Evolutionary conservation across 345 rosid genomes (phyloP), one percentile per base, ranked within the genome.

Genomic region (Pistacia atlantica): DNA sequence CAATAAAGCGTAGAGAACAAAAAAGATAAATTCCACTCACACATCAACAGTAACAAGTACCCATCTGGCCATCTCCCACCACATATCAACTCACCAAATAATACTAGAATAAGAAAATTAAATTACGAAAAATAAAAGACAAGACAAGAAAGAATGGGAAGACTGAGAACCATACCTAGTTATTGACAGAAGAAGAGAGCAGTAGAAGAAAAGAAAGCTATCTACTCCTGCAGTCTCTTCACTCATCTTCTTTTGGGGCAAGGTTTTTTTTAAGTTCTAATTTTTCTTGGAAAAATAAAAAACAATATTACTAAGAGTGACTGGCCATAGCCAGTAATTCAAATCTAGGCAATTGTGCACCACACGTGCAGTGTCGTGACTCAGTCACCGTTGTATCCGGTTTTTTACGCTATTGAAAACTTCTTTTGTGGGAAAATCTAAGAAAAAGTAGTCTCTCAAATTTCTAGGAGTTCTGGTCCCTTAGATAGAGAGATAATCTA

Each of bases 351-450:
- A 31, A 75, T 74, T 55, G 80, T 77, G 87, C 72, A 54, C 31
- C 84, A 57, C 87, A 84, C 87, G 87, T 84, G 87, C 79, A 79
- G 75, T 80, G 64, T 28, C 11, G 16, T 20, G 74, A 25, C 75
- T 56, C 9, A 17, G 45, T 63, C 71, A 77, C 81, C 69, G 61
- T 17, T 51, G 14, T 66, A 71, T 70, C 78, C 71, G 17, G 55
- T 60, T 67, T 49, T 51, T 18, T 31, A 45, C 54, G 46, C 12
- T 52, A 3, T 20, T 31, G 18, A 18, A 52, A 0, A 22, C 10
- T 65, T 65, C 2, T 57, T 58, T 56, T 35, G 45, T 12, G 11
- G 18, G 18, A 65, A 60, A 33, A 37, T 9, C 7, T 18, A 8
- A 60, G 48, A 4, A 28, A 57, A 59, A 70, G 61, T 16, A n/a